Percentiles rank a stretch among this genome's conserved stretches.
phyloP scores from a whole-genome alignment of 1,139 yeast genomes.

The Pneumocystis oryctolagi region DNA sequence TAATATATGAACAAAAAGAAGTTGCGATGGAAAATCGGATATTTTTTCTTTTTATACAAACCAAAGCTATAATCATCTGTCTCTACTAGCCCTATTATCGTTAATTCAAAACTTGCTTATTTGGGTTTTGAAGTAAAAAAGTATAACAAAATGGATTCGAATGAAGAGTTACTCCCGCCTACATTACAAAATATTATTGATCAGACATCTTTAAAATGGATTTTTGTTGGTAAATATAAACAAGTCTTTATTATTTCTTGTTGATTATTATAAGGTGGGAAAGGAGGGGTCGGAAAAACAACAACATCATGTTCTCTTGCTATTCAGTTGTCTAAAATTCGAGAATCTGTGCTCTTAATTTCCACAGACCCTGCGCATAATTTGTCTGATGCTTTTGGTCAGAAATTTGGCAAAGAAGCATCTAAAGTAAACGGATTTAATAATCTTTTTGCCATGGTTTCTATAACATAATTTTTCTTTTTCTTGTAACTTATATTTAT shows the following conservation, averaged over 20 bases:
- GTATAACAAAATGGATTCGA: not conserved
- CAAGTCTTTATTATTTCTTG: not conserved
- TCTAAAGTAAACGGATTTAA: slow-evolving; percentile 76
- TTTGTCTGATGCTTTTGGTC: slow-evolving; percentile 93
- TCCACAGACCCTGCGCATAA: slow-evolving; percentile 98
- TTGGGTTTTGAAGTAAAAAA: not conserved
- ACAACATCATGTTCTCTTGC: slow-evolving; percentile 94
- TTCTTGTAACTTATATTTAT: not conserved
- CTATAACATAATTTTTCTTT: not conserved
- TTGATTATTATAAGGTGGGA: slow-evolving; percentile 50
- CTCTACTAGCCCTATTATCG: not conserved
- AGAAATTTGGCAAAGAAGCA: slow-evolving; percentile 93
- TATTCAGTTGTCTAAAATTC: slow-evolving; percentile 69
- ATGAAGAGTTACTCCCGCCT: slow-evolving; percentile 23
- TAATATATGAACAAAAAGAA: too few relatives aligned
- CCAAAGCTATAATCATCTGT: too few relatives aligned
- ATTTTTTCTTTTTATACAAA: too few relatives aligned
- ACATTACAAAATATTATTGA: slow-evolving; percentile 29
- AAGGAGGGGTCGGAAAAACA: slow-evolving; percentile 98
- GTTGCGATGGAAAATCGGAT: too few relatives aligned
- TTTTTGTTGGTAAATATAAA: slow-evolving; percentile 40
- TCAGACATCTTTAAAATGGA: slow-evolving; percentile 62
- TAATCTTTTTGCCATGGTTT: slow-evolving; percentile 73
- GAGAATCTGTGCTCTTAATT: slow-evolving; percentile 68
- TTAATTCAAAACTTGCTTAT: not conserved